Evolutionary conservation across 2,329 filamentous ascomycete species (phyloP).

Genomic region (Colletotrichum aenigma): DNA sequence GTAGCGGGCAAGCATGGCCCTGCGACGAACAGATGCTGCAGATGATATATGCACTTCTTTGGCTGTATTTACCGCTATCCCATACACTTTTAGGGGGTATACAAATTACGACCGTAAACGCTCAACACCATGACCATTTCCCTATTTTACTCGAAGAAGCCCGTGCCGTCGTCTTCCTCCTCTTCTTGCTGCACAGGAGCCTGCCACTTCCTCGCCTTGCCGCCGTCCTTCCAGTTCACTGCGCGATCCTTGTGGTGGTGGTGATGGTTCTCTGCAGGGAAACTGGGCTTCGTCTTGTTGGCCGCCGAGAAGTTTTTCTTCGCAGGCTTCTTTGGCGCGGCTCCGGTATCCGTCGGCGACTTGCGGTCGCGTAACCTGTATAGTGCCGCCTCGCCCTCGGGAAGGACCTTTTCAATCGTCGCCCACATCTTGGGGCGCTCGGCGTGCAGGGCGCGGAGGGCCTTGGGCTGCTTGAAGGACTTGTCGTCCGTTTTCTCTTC

Average conservation of each 20-base stretch:
- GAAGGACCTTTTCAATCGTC: constrained; percentile 68
- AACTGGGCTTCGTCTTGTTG: not conserved
- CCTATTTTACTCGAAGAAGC: constrained; percentile 58
- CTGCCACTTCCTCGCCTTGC: constrained; percentile 31
- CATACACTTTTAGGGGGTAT: constrained; percentile 13
- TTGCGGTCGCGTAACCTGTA: constrained; percentile 60
- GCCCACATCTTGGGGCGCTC: constrained; percentile 69
- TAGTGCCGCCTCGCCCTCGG: constrained; percentile 56
- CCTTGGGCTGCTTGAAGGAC: constrained; percentile 43
- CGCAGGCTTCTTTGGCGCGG: constrained; percentile 9
- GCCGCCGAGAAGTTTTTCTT: not conserved
- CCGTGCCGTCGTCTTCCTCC: constrained; percentile 58
- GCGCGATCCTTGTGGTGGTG: constrained; percentile 13
- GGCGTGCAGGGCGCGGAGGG: constrained; percentile 40
- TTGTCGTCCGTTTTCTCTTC: constrained; percentile 35
- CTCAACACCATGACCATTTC: not conserved
- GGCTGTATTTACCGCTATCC: not conserved
- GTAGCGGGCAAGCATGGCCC: not conserved
- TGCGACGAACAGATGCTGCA: not conserved
- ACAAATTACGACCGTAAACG: constrained; percentile 7
- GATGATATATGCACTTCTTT: not conserved
- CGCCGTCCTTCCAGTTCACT: constrained; percentile 20
- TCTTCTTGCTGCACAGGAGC: constrained; percentile 38
- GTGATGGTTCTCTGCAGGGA: constrained; percentile 16
- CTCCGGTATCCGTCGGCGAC: constrained; percentile 27